phyloP scores from a whole-genome alignment of 768 basidiomycete genomes.

The Trametes cinnabarina region DNA sequence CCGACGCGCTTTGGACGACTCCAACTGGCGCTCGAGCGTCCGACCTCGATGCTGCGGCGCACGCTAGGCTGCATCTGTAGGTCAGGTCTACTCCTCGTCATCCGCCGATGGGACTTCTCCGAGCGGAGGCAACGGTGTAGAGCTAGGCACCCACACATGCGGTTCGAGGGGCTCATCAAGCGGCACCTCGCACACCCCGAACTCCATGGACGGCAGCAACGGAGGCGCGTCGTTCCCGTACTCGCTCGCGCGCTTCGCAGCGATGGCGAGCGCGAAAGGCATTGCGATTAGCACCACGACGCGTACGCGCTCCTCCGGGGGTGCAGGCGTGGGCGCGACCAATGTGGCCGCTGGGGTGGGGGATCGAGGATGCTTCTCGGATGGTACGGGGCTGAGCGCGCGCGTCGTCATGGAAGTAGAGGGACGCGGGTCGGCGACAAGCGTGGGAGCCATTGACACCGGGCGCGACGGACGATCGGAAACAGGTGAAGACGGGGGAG shows the following conservation, averaged over 20 bases:
- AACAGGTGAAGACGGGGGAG: not conserved
- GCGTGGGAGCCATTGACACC: not conserved
- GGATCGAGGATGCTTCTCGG: not conserved
- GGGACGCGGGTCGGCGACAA: not conserved
- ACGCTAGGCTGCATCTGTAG: too few species aligned
- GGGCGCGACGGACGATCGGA: not conserved
- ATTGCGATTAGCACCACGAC: slow-evolving; percentile 26
- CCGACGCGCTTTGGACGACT: too few species aligned
- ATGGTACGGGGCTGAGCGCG: not conserved
- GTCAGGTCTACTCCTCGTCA: too few species aligned
- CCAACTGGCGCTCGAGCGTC: too few species aligned
- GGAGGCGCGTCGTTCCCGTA: slow-evolving; percentile 7
- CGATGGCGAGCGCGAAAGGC: slow-evolving; percentile 19
- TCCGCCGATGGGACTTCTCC: not conserved
- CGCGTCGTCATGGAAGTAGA: slow-evolving; percentile 2
- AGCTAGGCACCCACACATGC: not conserved
- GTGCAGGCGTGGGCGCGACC: not conserved
- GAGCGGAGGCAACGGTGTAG: not conserved
- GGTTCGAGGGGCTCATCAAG: not conserved
- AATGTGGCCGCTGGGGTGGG: not conserved
- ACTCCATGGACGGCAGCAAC: slow-evolving; percentile 25
- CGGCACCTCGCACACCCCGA: slow-evolving; percentile 24
- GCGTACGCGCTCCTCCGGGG: slow-evolving; percentile 5
- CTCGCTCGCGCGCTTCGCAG: slow-evolving; percentile 3
- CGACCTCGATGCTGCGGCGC: too few species aligned